Evolutionary conservation across 805 yeast genomes (phyloP).

Genomic region (Teunomyces aglyptinius): DNA sequence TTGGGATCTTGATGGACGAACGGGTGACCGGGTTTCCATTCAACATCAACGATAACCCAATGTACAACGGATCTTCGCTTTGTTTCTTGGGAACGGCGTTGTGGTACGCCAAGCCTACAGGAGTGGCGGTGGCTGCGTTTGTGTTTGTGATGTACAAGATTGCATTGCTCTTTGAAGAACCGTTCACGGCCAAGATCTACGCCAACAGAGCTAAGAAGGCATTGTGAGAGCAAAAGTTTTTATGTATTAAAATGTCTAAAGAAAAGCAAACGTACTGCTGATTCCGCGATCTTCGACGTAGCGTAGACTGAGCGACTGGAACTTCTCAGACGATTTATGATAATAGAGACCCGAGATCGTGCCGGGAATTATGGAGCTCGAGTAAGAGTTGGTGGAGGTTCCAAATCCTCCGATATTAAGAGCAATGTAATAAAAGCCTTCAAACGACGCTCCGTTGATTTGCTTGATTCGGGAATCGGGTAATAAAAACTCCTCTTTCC

Average conservation of each 20-base stretch:
- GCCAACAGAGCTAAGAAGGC: conserved; percentile 55
- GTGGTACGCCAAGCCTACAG: conserved; percentile 88
- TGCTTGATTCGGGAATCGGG: conserved; percentile 71
- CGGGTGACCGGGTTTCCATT: conserved; percentile 93
- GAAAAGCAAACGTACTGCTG: conserved; percentile 24
- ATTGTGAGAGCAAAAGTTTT: background rate
- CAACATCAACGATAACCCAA: conserved; percentile 87
- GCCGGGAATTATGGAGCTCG: conserved; percentile 48
- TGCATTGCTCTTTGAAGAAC: conserved; percentile 90
- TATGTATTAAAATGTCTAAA: background rate
- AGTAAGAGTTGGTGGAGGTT: background rate
- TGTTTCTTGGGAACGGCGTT: conserved; percentile 90
- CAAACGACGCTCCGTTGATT: conserved; percentile 76
- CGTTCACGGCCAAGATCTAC: conserved; percentile 90
- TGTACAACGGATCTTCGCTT: conserved; percentile 91
- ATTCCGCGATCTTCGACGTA: conserved; percentile 51
- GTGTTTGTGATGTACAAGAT: conserved; percentile 81
- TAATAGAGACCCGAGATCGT: conserved; percentile 77
- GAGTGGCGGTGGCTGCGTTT: conserved; percentile 65
- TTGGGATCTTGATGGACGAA: conserved; percentile 89
- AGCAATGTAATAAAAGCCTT: conserved; percentile 87
- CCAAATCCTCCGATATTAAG: conserved; percentile 56
- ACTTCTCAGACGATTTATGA: conserved; percentile 74
- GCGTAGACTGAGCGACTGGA: conserved; percentile 69
- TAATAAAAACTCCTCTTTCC: conserved; percentile 88